These are phyloP conservation scores for Biscogniauxia mediterranea DNA, from an alignment of 2,329 filamentous ascomycete genomes.

Conservation along the genomic window DNA sequence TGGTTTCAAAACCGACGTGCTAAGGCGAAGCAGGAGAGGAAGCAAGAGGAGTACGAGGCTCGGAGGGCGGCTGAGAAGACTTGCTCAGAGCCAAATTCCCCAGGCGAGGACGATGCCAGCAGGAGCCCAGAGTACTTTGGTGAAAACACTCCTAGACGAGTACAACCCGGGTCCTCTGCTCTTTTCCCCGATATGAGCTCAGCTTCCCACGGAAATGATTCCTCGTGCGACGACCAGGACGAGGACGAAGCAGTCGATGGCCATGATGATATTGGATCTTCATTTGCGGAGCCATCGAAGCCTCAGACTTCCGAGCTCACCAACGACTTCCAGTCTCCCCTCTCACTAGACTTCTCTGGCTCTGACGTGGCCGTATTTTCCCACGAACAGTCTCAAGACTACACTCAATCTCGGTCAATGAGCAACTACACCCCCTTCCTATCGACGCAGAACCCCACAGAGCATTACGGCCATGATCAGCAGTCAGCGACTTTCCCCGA, in stretches of 20 bases:
- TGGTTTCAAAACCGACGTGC: slow-evolving; percentile 69
- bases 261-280: slow-evolving; percentile 14
- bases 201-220: slow-evolving; percentile 18
- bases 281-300: slow-evolving; percentile 10
- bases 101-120: slow-evolving; percentile 22
- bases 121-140: slow-evolving; percentile 23
- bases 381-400: slow-evolving; percentile 15
- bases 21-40: slow-evolving; percentile 63
- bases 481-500: slow-evolving; percentile 10
- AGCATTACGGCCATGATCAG: slow-evolving; percentile 3
- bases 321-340: slow-evolving; percentile 25
- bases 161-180: slow-evolving; percentile 37
- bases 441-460: slow-evolving; percentile 5
- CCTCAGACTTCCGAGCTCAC: slow-evolving; percentile 14
- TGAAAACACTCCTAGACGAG: slow-evolving; percentile 32
- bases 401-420: slow-evolving; percentile 17
- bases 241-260: slow-evolving; percentile 19
- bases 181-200: slow-evolving; percentile 32
- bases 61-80: slow-evolving; percentile 39
- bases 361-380: slow-evolving; percentile 16
- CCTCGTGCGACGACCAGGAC: slow-evolving; percentile 18
- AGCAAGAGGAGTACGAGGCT: slow-evolving; percentile 50
- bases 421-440: slow-evolving; percentile 19
- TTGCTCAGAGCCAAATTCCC: slow-evolving; percentile 35
- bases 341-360: slow-evolving; percentile 21